Base-by-base conservation (phyloP, 2,329 filamentous ascomycete species). In the Botrytis deweyae region DNA sequence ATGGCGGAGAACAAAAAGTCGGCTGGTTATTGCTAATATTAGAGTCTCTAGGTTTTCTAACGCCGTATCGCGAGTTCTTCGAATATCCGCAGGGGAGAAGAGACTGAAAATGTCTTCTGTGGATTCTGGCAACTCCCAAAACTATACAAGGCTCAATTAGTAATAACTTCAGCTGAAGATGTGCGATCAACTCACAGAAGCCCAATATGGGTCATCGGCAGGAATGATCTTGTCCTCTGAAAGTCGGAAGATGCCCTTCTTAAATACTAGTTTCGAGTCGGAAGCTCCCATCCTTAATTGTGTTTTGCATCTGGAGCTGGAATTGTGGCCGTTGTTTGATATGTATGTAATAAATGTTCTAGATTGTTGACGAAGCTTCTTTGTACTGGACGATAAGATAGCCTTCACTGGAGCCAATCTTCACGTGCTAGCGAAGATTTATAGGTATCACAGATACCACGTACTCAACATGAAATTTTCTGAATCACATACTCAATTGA, bases 191-290 rank as follows among this genome's bases (percentile, higher is more conserved):
- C 92, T 81, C 84, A 97, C 94, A 82, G 93, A 93, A 77, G 92
- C 91, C 96, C 96, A 99, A 85, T 97, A 98, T 29, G 90, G 87
- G 85, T 98, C 94, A 83, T 96, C 92, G 73, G 94, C 90, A 75
- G 94, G 88, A 81, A 98, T 98, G 82, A 93, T 88, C 78, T 91
- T 90, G 82, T 97, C 92, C 83, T 97, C 94, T n/a, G 94, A 96
- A 74, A 99, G 90, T 81, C 93, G 91, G 86, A 98, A 98, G 85
- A 98, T 97, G 84, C 95, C 95, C 85, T 97, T 93, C 85, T 98
- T 98, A 88, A 99, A 98, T 82, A 95, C 94, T 82, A 98, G 91
- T 88, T 98, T 98, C 80, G 95, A 98, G 86, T 98, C 95, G 84
- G 95, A 98, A 82, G 95, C 95, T 84, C 96, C 96, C 96, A 99